Conservation (phyloP, 139 green algal genomes). For the Chlorella sp. region DNA sequence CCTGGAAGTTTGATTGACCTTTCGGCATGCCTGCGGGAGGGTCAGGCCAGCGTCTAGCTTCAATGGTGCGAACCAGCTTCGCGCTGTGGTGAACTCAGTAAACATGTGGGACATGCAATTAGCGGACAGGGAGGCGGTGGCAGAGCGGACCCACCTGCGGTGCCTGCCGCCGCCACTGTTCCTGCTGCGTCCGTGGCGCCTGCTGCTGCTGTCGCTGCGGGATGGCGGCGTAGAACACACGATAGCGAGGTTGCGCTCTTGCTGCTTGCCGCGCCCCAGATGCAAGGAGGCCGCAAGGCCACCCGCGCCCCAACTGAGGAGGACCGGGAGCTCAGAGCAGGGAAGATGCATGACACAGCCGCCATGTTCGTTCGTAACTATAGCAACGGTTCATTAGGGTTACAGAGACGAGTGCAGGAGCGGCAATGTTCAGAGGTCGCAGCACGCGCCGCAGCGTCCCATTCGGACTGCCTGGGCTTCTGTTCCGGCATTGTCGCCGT, state of each 20-base stretch:
- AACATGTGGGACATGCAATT: too few relatives aligned
- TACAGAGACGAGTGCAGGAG: too few relatives aligned
- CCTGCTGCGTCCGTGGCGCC: neutral
- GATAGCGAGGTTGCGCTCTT: neutral
- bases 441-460: neutral
- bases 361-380: neutral
- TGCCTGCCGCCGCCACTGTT: neutral
- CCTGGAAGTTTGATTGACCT: too few relatives aligned
- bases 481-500: neutral
- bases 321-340: neutral
- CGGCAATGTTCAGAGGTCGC: neutral
- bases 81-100: too few relatives aligned
- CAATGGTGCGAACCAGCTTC: too few relatives aligned
- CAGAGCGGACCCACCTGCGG: neutral
- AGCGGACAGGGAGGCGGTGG: too few relatives aligned
- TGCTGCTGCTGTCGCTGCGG: too few relatives aligned
- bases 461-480: neutral
- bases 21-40: too few relatives aligned
- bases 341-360: neutral
- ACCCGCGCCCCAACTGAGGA: neutral
- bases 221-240: too few relatives aligned
- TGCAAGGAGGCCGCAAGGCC: neutral
- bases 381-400: too few relatives aligned
- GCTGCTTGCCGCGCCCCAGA: neutral
- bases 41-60: too few relatives aligned